Base-by-base conservation (phyloP, 345 rosid species). In the Zanthoxylum bungeanum region DNA sequence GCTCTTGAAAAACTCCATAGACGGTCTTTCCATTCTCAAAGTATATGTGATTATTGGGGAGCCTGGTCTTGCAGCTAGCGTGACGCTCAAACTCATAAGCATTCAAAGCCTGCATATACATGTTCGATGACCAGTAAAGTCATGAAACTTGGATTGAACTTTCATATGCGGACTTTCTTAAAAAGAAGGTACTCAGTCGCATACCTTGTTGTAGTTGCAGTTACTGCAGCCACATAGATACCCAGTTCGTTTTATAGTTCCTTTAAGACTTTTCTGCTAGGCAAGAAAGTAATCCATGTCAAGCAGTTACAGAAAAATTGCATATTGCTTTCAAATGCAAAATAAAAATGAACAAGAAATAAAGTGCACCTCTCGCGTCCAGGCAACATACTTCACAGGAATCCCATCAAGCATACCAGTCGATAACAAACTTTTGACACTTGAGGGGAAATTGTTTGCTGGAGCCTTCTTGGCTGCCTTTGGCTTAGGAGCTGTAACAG, bases 371-470 rank as follows among this genome's bases (percentile, higher is more conserved):
- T 89, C 94, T 30, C 84, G 77, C 19, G 91, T 84, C 89, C 88
- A 85, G 40, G 94, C 84, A 66, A 84, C 86, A 58, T 87, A 87
- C 83, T 89, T 84, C 66, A 89, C 94, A 66, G 75, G 78, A 55
- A 84, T 83, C 57, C 87, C 94, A 64, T 89, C 94, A 55, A 87
- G 78, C 81, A 89, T 85, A 39, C 94, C 94, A 70, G 91, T 89
- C 60, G 91, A 87, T 52, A 85, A 77, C 76, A 87, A 69, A 71
- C 90, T 87, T 77, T 87, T 87, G 51, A 89, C 91, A 74, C 87
- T 87, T 71, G 94, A 82, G 28, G 91, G 91, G 72, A 89, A 87
- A 66, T 66, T 85, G 72, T 87, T 87, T 12, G 87, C 46, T 65
- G 88, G 70, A 75, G 30, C 78, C 71, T 82, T 86, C 73, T 77